Conservation (phyloP, 1,284 basidiomycete species). For the Austroboletus niveus region DNA sequence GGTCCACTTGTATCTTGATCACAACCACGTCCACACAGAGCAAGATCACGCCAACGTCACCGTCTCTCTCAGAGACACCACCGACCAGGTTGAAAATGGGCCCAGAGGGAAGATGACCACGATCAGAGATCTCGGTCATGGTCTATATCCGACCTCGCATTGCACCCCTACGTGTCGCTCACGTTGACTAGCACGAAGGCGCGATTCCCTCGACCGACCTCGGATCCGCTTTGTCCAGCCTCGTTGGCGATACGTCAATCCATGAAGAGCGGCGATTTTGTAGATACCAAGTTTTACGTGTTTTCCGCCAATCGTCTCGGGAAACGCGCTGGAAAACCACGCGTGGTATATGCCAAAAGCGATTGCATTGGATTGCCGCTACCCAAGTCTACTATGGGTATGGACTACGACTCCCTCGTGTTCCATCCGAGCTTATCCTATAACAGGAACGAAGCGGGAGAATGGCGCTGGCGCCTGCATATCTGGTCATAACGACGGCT, state of each 20-base stretch:
- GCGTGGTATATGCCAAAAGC: constrained; percentile 24
- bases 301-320: constrained; percentile 21
- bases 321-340: constrained; percentile 18
- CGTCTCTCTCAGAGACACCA: constrained; percentile 12
- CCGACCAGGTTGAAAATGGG: constrained; percentile 2
- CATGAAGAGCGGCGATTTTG: constrained; percentile 26
- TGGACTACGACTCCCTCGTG: background rate
- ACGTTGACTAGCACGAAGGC: constrained; percentile 13
- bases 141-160: constrained; percentile 9
- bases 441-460: constrained; percentile 7
- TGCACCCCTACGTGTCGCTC: constrained; percentile 23
- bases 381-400: constrained; percentile 18
- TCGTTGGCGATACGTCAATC: constrained; percentile 24
- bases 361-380: constrained; percentile 13
- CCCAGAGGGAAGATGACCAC: constrained; percentile 13
- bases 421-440: background rate
- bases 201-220: constrained; percentile 3
- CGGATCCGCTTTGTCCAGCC: constrained; percentile 17
- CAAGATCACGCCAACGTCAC: constrained; percentile 21
- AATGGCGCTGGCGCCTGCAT: constrained; percentile 9
- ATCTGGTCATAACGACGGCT: constrained; percentile 25
- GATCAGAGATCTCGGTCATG: constrained; percentile 29
- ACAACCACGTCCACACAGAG: constrained; percentile 22
- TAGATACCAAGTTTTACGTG: constrained; percentile 30
- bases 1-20: constrained; percentile 28